A percentile compares a stretch with the other conserved stretches of the same genome.
Conservation (phyloP, 371 early-diverging fungal species). For the Apophysomyces ossiformis region DNA sequence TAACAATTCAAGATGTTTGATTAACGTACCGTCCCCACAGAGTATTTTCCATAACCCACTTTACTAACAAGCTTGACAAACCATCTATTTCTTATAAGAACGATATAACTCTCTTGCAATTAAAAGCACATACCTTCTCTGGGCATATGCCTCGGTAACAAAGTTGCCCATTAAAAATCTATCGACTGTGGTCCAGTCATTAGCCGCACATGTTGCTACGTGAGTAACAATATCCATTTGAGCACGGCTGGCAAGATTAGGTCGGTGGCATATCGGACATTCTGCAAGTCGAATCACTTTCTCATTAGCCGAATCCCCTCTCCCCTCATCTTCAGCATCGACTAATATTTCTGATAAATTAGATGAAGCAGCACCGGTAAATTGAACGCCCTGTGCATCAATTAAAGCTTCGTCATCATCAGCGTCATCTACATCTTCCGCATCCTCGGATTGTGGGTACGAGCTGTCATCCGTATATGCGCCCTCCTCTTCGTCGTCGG, state of each 20-base stretch:
- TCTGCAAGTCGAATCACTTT: conserved; percentile 65
- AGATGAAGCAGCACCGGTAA: neutral
- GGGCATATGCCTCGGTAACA: conserved; percentile 77
- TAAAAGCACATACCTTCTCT: conserved; percentile 48
- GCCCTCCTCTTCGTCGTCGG: conserved; percentile 16
- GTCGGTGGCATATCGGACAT: conserved; percentile 78
- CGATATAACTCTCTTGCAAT: neutral
- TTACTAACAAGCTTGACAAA: conserved; percentile 76
- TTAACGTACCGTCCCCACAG: conserved; percentile 63
- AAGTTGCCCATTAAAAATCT: conserved; percentile 79
- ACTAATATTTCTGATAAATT: neutral
- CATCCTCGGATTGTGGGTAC: conserved; percentile 13
- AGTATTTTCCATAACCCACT: conserved; percentile 78
- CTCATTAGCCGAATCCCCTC: conserved; percentile 42
- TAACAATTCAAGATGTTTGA: neutral
- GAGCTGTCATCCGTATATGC: conserved; percentile 12
- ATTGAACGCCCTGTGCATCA: conserved; percentile 30
- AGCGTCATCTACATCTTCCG: conserved; percentile 16
- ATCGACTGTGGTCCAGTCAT: conserved; percentile 67
- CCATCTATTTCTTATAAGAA: conserved; percentile 56
- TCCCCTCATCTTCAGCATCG: neutral
- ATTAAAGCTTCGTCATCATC: conserved; percentile 23
- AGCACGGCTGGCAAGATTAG: conserved; percentile 56
- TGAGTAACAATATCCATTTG: conserved; percentile 84
- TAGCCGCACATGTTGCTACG: conserved; percentile 73